phyloP scores from a whole-genome alignment of 1,139 yeast species.

The Saccharomyces hybrid region DNA sequence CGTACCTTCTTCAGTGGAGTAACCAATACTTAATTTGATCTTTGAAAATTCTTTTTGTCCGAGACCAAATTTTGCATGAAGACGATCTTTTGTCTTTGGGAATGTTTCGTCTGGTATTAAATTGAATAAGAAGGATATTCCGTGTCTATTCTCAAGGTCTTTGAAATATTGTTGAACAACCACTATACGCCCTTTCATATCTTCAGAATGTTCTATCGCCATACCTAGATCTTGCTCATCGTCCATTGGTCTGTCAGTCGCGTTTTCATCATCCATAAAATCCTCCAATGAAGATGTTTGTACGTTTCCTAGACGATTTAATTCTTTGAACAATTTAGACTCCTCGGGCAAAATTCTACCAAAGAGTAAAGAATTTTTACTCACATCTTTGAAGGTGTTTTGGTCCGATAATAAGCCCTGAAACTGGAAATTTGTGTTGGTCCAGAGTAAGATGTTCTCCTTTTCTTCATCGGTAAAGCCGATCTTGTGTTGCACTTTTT shows the following conservation, averaged over 20 bases:
- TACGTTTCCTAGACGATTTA: conserved; percentile 10
- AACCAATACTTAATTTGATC: conserved; percentile 46
- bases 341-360: conserved; percentile 38
- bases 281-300: conserved; percentile 10
- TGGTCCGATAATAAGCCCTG: conserved; percentile 29
- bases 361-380: conserved; percentile 28
- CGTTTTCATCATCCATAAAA: conserved; percentile 31
- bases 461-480: conserved; percentile 44
- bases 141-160: conserved; percentile 63
- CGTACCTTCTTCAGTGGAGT: conserved; percentile 21
- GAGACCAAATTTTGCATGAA: conserved; percentile 61
- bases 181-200: conserved; percentile 31
- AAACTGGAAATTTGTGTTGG: conserved; percentile 32
- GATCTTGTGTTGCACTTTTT: conserved; percentile 47
- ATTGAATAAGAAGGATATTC: conserved; percentile 76
- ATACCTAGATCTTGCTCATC: conserved; percentile 5
- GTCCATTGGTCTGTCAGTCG: conserved; percentile 4
- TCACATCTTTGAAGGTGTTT: conserved; percentile 27
- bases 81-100: conserved; percentile 56
- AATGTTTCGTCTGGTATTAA: conserved; percentile 59
- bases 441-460: conserved; percentile 42
- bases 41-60: conserved; percentile 74
- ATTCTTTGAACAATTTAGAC: conserved; percentile 18
- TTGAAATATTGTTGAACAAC: conserved; percentile 69
- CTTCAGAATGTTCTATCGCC: background rate